phyloP scores from a whole-genome alignment of 2,329 filamentous ascomycete genomes.

The Colletotrichum liriopes region DNA sequence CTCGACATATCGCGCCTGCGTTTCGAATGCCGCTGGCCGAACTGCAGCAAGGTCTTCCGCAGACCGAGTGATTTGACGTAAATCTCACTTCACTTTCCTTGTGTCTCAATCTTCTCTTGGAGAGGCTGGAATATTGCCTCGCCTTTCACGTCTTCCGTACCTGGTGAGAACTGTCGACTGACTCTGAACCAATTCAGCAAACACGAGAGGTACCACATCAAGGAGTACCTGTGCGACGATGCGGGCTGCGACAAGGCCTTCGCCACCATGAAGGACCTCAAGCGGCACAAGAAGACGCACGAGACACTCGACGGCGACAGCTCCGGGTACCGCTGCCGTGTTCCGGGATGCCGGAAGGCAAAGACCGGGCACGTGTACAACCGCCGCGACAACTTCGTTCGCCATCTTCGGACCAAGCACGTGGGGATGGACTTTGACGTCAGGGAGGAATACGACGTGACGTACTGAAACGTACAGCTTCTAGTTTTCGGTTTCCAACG shows the following conservation, averaged over 20 bases:
- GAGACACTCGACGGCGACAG: slow-evolving; percentile 40
- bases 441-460: slow-evolving; percentile 31
- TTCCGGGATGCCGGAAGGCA: slow-evolving; percentile 48
- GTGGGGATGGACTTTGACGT: slow-evolving; percentile 40
- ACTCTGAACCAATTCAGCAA: slow-evolving; percentile 37
- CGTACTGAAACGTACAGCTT: slow-evolving; percentile 20
- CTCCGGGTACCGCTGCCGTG: slow-evolving; percentile 47
- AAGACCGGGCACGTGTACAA: slow-evolving; percentile 48
- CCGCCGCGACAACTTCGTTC: slow-evolving; percentile 48
- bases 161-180: slow-evolving; percentile 15
- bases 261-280: slow-evolving; percentile 48
- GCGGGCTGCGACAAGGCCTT: slow-evolving; percentile 45
- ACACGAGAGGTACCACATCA: slow-evolving; percentile 46
- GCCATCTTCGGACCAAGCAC: slow-evolving; percentile 47
- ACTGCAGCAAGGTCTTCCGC: slow-evolving; percentile 40
- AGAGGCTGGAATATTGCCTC: slow-evolving; percentile 1
- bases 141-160: neutral
- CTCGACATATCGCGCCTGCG: slow-evolving; percentile 36
- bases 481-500: neutral
- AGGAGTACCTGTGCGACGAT: slow-evolving; percentile 44
- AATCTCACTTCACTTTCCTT: slow-evolving; percentile 24
- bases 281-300: slow-evolving; percentile 46
- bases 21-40: slow-evolving; percentile 41
- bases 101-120: neutral
- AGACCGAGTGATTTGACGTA: slow-evolving; percentile 44